A percentile compares a stretch with the other conserved stretches of the same genome.
Evolutionary conservation across 2,329 filamentous ascomycete genomes (phyloP).

Genomic region (Aspergillus spinulosporus): DNA sequence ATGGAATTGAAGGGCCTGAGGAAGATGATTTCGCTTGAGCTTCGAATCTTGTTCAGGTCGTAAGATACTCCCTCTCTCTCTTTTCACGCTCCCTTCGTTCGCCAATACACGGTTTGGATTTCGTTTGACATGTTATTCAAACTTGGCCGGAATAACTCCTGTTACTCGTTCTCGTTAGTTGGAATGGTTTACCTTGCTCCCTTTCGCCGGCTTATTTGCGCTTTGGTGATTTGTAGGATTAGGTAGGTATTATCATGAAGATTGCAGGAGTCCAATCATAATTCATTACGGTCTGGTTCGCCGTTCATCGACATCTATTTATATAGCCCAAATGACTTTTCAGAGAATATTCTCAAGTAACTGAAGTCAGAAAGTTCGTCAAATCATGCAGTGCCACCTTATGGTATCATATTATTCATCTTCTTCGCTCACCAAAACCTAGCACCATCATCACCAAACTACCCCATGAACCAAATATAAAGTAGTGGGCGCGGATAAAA

Average conservation of each 20-base stretch:
- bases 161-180: background rate
- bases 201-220: background rate
- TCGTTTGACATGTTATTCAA: background rate
- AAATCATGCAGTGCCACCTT: conserved; percentile 26
- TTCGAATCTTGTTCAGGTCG: conserved; percentile 5
- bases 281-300: conserved; percentile 3
- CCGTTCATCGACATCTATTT: conserved; percentile 3
- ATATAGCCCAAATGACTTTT: conserved; percentile 6
- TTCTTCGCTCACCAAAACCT: background rate
- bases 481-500: background rate
- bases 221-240: background rate
- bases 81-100: background rate
- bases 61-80: background rate
- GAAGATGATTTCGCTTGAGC: conserved; percentile 67
- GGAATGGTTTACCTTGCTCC: background rate
- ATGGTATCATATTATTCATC: conserved; percentile 30
- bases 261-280: conserved; percentile 5
- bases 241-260: background rate
- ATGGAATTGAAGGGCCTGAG: conserved; percentile 73
- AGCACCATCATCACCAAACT: conserved; percentile 11
- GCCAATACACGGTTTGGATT: background rate
- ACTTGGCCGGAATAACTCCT: background rate
- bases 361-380: conserved; percentile 20
- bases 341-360: background rate
- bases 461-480: conserved; percentile 1